Percentiles rank a stretch among this genome's conserved stretches.
Conservation (phyloP, 441 rosid genomes). For the Euphorbia schlechtendalii region DNA sequence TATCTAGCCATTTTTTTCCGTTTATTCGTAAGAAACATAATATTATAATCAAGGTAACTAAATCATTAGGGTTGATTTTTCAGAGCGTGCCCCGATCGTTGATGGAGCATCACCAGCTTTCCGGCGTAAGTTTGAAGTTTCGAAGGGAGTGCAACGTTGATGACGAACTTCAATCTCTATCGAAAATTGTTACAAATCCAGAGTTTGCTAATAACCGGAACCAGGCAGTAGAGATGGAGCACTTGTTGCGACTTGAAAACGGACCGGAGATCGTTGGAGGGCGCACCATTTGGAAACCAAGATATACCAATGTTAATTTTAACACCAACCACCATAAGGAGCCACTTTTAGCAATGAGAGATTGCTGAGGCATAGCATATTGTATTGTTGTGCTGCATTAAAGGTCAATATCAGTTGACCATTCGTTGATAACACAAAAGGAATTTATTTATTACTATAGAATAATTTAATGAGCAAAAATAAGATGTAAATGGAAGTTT, state of each 20-base stretch:
- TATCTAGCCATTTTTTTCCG: too few relatives aligned
- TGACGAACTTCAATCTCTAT: constrained; percentile 23
- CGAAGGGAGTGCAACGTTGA: constrained; percentile 28
- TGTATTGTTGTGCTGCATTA: not conserved
- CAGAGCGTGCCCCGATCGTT: constrained; percentile 30
- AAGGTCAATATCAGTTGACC: not conserved
- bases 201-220: not conserved
- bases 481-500: too few relatives aligned
- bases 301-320: not conserved
- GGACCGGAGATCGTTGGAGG: constrained; percentile 26
- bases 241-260: constrained; percentile 23
- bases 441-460: not conserved
- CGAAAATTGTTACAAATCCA: constrained; percentile 13
- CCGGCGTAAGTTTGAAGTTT: constrained; percentile 24
- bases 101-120: constrained; percentile 23
- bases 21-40: too few relatives aligned
- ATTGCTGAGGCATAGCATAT: too few relatives aligned
- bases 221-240: constrained; percentile 17
- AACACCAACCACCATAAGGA: not conserved
- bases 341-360: too few relatives aligned
- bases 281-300: constrained; percentile 26
- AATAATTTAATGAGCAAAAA: too few relatives aligned
- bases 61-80: too few relatives aligned
- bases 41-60: too few relatives aligned
- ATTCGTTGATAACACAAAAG: not conserved